Evolutionary conservation across 2,329 filamentous ascomycete species (phyloP).

Genomic region (Aspergillus floridensis): DNA sequence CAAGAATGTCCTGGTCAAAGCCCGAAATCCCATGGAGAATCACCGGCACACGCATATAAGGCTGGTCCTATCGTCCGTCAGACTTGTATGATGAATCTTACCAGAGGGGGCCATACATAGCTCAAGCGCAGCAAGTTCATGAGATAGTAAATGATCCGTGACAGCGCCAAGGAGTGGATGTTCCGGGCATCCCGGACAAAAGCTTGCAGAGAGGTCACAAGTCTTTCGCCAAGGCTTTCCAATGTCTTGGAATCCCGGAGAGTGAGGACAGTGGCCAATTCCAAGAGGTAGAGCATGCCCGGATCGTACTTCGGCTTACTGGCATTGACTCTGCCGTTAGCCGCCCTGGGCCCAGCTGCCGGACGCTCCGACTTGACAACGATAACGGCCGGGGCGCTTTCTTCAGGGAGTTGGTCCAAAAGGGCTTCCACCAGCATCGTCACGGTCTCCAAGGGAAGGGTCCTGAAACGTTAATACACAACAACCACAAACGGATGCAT

Average conservation of each 20-base stretch:
- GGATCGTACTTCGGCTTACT: slow-evolving; percentile 74
- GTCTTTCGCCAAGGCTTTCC: slow-evolving; percentile 69
- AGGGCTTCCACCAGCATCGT: slow-evolving; percentile 68
- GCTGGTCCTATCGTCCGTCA: slow-evolving; percentile 63
- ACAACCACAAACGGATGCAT: slow-evolving; percentile 15
- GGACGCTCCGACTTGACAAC: slow-evolving; percentile 84
- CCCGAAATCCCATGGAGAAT: slow-evolving; percentile 88
- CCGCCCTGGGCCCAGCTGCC: slow-evolving; percentile 56
- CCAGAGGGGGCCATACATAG: slow-evolving; percentile 60
- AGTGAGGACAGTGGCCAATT: slow-evolving; percentile 80
- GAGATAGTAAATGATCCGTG: slow-evolving; percentile 81
- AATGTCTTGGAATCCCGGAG: slow-evolving; percentile 73
- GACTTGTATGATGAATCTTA: neutral
- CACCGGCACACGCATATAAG: slow-evolving; percentile 88
- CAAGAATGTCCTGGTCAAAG: slow-evolving; percentile 73
- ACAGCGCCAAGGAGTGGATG: slow-evolving; percentile 79
- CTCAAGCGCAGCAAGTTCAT: slow-evolving; percentile 77
- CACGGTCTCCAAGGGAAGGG: slow-evolving; percentile 60
- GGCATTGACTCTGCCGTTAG: slow-evolving; percentile 56
- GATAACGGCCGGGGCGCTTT: slow-evolving; percentile 76
- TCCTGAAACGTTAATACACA: slow-evolving; percentile 43
- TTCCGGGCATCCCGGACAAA: slow-evolving; percentile 76
- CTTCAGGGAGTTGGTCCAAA: slow-evolving; percentile 81
- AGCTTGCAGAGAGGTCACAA: slow-evolving; percentile 76
- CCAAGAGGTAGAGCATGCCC: slow-evolving; percentile 82